Evolutionary conservation across 2,329 filamentous ascomycete species (phyloP).

Genomic region (Fusarium redolens): DNA sequence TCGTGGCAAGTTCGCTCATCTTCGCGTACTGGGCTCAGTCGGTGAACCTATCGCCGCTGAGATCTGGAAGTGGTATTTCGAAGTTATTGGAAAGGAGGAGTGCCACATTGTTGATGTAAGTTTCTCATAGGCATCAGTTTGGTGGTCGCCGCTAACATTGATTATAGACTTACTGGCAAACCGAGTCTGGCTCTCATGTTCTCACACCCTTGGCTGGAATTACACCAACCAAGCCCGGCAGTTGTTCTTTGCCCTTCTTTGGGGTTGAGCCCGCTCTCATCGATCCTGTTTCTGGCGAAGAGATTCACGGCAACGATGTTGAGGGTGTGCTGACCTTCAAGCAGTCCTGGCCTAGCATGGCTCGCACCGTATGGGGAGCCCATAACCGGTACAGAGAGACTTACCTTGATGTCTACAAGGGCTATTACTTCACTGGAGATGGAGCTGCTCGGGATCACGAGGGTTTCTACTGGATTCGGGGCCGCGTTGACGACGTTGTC

Average conservation of each 20-base stretch:
- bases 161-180: constrained; percentile 97
- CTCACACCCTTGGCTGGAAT: constrained; percentile 94
- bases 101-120: constrained; percentile 94
- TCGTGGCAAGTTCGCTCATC: constrained; percentile 86
- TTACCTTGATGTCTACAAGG: constrained; percentile 96
- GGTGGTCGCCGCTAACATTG: constrained; percentile 28
- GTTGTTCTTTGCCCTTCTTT: constrained; percentile 96
- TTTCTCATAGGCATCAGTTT: constrained; percentile 41
- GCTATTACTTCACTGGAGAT: constrained; percentile 97
- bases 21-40: constrained; percentile 92
- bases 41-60: constrained; percentile 98
- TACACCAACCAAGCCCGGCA: constrained; percentile 96
- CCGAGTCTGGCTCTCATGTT: constrained; percentile 95
- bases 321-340: constrained; percentile 98
- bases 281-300: constrained; percentile 93
- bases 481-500: constrained; percentile 97
- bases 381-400: constrained; percentile 99
- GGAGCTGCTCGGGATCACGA: constrained; percentile 96
- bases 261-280: constrained; percentile 98
- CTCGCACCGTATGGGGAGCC: constrained; percentile 95
- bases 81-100: constrained; percentile 92
- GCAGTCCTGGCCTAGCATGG: constrained; percentile 98
- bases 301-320: constrained; percentile 94
- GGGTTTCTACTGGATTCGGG: constrained; percentile 99
- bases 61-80: constrained; percentile 99